Percentiles rank a stretch among this genome's conserved stretches.
Evolutionary conservation across 75 land plant genomes (phyloP).

Genomic region (Pseudotsuga menziesii): DNA sequence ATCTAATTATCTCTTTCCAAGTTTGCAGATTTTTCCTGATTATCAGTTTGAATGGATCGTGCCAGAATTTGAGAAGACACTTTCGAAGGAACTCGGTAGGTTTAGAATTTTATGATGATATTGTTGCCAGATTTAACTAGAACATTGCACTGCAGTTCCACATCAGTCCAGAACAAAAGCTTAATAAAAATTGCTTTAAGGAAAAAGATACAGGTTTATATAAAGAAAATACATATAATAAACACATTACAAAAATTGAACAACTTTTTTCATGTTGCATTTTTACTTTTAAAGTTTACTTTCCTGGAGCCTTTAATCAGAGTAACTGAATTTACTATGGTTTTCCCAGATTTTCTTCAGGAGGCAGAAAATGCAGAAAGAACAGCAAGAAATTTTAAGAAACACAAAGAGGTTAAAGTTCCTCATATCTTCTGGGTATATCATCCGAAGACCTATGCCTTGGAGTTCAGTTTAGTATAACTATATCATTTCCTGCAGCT

Average conservation of each 20-base stretch:
- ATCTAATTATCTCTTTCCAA: neutral
- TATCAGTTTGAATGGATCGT: slow-evolving; percentile 86
- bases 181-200: neutral
- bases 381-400: slow-evolving; percentile 63
- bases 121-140: neutral
- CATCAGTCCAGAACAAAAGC: neutral
- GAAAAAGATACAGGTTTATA: neutral
- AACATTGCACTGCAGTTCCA: neutral
- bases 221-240: neutral
- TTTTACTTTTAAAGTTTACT: no score
- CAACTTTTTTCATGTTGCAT: neutral
- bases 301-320: neutral
- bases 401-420: slow-evolving; percentile 45
- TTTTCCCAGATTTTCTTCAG: slow-evolving; percentile 67
- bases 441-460: neutral
- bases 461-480: neutral
- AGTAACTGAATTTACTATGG: neutral
- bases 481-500: neutral
- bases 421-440: slow-evolving; percentile 86
- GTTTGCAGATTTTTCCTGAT: slow-evolving; percentile 84
- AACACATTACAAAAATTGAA: neutral
- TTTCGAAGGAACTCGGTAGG: slow-evolving; percentile 82
- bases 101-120: neutral
- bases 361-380: slow-evolving; percentile 88
- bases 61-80: slow-evolving; percentile 69